phyloP scores from a whole-genome alignment of 1,284 basidiomycete species.

The Moesziomyces parantarcticus region DNA sequence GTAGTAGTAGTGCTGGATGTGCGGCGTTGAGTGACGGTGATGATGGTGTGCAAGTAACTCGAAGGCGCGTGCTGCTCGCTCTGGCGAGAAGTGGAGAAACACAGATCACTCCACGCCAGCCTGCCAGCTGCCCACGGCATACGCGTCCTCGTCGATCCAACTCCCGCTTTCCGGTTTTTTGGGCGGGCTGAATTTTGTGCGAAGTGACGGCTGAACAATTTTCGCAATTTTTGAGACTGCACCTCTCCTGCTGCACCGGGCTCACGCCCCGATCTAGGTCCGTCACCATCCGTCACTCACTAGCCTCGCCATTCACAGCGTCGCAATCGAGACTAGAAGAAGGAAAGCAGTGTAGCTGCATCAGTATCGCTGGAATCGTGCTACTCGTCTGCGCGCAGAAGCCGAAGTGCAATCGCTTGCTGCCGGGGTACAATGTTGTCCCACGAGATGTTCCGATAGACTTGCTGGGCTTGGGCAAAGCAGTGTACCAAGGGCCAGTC shows the following conservation, averaged over 20 bases:
- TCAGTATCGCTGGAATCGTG: no score
- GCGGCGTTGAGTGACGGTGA: not conserved
- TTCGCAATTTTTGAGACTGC: not conserved
- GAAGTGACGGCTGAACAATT: not conserved
- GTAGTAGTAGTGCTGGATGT: not conserved
- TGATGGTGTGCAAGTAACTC: not conserved
- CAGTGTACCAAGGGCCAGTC: not conserved
- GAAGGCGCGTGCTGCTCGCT: slow-evolving; percentile 5
- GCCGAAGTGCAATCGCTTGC: slow-evolving; percentile 21
- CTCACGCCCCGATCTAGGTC: no score
- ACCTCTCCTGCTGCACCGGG: no score
- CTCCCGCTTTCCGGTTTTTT: slow-evolving; percentile 13
- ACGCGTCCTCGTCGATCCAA: slow-evolving; percentile 9
- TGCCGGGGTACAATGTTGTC: slow-evolving; percentile 32
- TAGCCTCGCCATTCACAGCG: no score
- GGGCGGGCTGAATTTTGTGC: not conserved
- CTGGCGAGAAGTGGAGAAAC: slow-evolving; percentile 16
- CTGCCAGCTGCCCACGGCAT: slow-evolving; percentile 7
- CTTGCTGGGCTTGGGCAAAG: not conserved
- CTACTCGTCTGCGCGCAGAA: not conserved
- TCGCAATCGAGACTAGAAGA: not conserved
- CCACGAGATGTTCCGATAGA: slow-evolving; percentile 18
- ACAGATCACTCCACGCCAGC: slow-evolving; percentile 16
- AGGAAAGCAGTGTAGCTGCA: not conserved
- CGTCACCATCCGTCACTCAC: not conserved